These are phyloP conservation scores for Penicillium sp. DNA, from an alignment of 2,329 filamentous ascomycete species.

Conservation along the genomic window DNA sequence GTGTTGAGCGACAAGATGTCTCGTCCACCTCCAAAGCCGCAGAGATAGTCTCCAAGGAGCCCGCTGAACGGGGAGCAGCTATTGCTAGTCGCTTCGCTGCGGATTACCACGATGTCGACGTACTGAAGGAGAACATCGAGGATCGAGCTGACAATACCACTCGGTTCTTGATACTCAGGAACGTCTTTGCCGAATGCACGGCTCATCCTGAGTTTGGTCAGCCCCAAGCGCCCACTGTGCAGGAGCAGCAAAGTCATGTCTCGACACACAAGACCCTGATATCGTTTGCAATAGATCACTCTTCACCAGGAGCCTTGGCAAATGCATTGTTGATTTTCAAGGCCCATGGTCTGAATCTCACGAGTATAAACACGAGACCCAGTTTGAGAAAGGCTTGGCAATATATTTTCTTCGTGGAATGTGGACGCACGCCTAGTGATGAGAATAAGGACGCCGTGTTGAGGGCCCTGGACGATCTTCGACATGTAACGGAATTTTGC, in stretches of 20 bases:
- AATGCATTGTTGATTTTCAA: slow-evolving; percentile 77
- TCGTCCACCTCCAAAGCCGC: slow-evolving; percentile 83
- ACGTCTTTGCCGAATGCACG: slow-evolving; percentile 31
- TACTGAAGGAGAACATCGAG: slow-evolving; percentile 57
- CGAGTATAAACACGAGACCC: slow-evolving; percentile 84
- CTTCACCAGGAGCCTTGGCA: slow-evolving; percentile 75
- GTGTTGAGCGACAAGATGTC: slow-evolving; percentile 76
- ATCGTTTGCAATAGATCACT: slow-evolving; percentile 78
- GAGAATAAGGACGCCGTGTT: slow-evolving; percentile 31
- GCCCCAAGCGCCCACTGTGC: slow-evolving; percentile 7
- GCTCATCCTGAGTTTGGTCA: slow-evolving; percentile 19
- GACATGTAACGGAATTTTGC: slow-evolving; percentile 38
- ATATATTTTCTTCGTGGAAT: slow-evolving; percentile 94
- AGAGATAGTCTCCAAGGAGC: slow-evolving; percentile 63
- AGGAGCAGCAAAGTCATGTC: slow-evolving; percentile 1
- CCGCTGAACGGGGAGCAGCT: slow-evolving; percentile 64
- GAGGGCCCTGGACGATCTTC: slow-evolving; percentile 34
- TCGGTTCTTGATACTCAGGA: slow-evolving; percentile 46
- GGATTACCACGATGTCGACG: slow-evolving; percentile 62
- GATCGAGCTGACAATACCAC: slow-evolving; percentile 49
- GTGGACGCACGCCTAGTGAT: slow-evolving; percentile 55
- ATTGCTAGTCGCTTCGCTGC: slow-evolving; percentile 76
- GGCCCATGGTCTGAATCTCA: slow-evolving; percentile 70
- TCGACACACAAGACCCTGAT: slow-evolving; percentile 65
- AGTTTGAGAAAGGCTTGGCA: slow-evolving; percentile 74